Base-by-base conservation (phyloP, 176 grass and related monocot genomes). In the Eleusine indica region DNA sequence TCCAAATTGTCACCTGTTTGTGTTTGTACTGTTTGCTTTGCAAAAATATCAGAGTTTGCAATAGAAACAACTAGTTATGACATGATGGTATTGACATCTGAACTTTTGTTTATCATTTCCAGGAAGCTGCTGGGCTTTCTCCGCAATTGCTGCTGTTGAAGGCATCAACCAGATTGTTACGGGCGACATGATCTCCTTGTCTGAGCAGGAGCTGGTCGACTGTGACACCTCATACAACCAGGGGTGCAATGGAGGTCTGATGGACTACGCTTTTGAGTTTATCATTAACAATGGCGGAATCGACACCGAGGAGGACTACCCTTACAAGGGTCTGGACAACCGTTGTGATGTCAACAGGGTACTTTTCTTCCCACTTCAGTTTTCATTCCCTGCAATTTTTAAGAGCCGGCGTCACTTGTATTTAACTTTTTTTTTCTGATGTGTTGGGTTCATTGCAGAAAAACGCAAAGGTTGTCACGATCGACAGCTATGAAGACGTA, bases 71-170 rank as follows among this genome's bases (percentile, higher is more conserved):
- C 58, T 10, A 19, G 53, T 56, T 7, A 78, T 72, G 6, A 46
- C 51, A 52, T 16, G 10, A n/a, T 10, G 48, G n/a, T 41, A 65
- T 7, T 1, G 12, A 37, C 81, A 56, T 76, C 10, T 89, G 9
- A 86, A 47, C 7, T 73, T 56, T 58, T 68, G 16, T 68, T 76
- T 39, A 38, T 82, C 39, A 40, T 14, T 87, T 87, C 7, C 48
- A 96, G 94, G 94, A 39, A 96, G 94, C 28, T 96, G 94, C 70
- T 96, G 94, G 94, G 94, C 94, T 60, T 96, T 96, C 84, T 96
- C 94, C 14, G 84, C 94, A 72, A 81, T 96, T 77, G 94, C 94
- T 7, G 89, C 89, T 4, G 94, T 96, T 1, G 94, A 96, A 72
- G 94, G 94, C 35, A 85, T 96, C 68, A 96, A 91, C 57, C 76